Conservation (phyloP, 352 stramenopile species). For the Bremia lactucae region DNA sequence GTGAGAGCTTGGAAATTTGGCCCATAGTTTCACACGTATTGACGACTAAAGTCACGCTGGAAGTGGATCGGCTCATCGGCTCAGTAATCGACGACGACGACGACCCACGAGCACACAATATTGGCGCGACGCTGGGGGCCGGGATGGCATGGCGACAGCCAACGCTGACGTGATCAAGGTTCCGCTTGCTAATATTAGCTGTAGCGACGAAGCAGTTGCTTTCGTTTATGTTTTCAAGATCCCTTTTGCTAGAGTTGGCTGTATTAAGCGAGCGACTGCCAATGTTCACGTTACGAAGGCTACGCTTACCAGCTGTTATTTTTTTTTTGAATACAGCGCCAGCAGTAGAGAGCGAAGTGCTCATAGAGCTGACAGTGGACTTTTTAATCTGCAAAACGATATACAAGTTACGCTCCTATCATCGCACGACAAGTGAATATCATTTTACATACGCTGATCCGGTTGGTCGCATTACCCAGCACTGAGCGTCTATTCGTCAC, state of each 20-base stretch:
- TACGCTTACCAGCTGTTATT: conserved; percentile 30
- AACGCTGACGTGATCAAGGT: conserved; percentile 17
- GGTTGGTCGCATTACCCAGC: conserved; percentile 65
- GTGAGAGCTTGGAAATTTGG: conserved; percentile 16
- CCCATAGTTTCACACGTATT: conserved; percentile 27
- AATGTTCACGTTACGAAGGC: conserved; percentile 20
- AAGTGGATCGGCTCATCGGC: conserved; percentile 13
- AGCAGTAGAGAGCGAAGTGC: conserved; percentile 11
- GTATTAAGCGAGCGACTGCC: conserved; percentile 11
- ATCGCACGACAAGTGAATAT: neutral
- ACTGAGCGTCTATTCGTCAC: conserved; percentile 53
- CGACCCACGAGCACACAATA: conserved; percentile 8
- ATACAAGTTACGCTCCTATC: conserved; percentile 1
- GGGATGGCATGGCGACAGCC: conserved; percentile 6
- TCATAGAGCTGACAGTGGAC: conserved; percentile 30
- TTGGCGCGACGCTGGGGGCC: conserved; percentile 1
- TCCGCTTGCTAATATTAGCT: conserved; percentile 12
- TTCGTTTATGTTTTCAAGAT: conserved; percentile 21
- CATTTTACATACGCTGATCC: conserved; percentile 41
- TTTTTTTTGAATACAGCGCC: conserved; percentile 37
- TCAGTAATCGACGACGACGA: conserved; percentile 21
- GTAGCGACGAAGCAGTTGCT: conserved; percentile 10
- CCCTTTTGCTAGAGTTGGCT: conserved; percentile 12
- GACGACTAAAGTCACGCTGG: conserved; percentile 23
- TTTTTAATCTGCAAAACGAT: conserved; percentile 44